phyloP scores from a whole-genome alignment of 306 rosid genomes.

The Cotoneaster glaucophyllus region DNA sequence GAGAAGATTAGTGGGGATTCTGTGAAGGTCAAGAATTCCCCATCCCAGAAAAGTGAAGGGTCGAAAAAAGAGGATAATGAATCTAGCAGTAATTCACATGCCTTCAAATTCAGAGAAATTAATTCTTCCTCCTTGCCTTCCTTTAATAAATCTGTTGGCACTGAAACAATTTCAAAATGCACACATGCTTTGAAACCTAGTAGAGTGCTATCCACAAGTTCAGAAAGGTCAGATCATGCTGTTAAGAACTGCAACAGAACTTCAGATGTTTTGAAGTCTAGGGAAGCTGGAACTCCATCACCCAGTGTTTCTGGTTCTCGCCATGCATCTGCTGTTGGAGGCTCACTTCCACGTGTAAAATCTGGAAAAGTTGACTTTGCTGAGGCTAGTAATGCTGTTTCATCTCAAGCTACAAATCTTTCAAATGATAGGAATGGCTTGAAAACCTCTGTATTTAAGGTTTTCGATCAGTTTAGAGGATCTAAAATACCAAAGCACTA shows the following conservation, averaged over 20 bases:
- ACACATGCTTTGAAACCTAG: constrained; percentile 32
- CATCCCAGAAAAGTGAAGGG: constrained; percentile 23
- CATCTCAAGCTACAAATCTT: constrained; percentile 42
- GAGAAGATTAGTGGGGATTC: constrained; percentile 21
- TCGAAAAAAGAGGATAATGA: constrained; percentile 16
- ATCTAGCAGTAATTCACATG: constrained; percentile 12
- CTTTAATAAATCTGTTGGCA: constrained; percentile 18
- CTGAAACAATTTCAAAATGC: constrained; percentile 20
- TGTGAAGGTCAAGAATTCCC: constrained; percentile 22
- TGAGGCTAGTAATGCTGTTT: constrained; percentile 31
- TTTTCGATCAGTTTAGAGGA: constrained; percentile 78
- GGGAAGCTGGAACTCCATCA: constrained; percentile 20
- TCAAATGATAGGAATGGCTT: constrained; percentile 54
- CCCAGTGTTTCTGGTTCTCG: constrained; percentile 22
- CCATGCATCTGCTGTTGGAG: constrained; percentile 32
- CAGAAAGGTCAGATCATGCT: constrained; percentile 35
- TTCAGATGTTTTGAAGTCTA: constrained; percentile 25
- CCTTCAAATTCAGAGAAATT: constrained; percentile 33
- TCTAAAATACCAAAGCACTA: constrained; percentile 50
- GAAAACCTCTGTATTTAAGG: constrained; percentile 70
- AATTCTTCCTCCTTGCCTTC: constrained; percentile 26
- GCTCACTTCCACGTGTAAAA: constrained; percentile 24
- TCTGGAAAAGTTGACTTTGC: constrained; percentile 27
- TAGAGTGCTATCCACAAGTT: constrained; percentile 25
- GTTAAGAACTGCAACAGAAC: constrained; percentile 18